Base-by-base conservation (phyloP, 768 basidiomycete species). In the Boletus rex-veris region DNA sequence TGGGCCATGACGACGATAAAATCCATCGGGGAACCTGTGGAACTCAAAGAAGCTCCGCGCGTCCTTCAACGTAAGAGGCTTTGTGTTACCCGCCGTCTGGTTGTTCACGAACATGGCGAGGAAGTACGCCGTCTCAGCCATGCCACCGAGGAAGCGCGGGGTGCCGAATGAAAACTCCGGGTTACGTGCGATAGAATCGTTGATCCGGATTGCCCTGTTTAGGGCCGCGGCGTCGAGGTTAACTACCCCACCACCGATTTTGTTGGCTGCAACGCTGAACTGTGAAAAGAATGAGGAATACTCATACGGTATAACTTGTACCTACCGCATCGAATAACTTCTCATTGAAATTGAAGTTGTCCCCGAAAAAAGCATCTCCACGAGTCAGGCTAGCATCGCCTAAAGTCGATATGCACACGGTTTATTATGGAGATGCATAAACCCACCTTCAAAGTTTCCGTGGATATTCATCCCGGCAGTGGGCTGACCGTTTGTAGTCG, bases 341-440 rank as follows among this genome's bases (percentile, higher is more conserved):
- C 48, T 60, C 64, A 7, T 66, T 66, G 52, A 66, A 63, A n/a
- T 18, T 48, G 15, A 14, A 60, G 40, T 63, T 63, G 45, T 64
- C 16, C 2, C 63, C 61, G 10, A 64, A 66, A 35, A 60, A 63
- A 45, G 19, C 59, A 24, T 64, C 63, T 10, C 42, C 54, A 1
- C 59, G 63, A 4, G 63, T 64, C 15, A 57, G 55, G 45, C 64
- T 63, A 7, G 53, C 57, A 50, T 64, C 64, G 31, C 64, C 64
- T 64, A 35, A 14, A 36, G 35, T 55, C 3, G 14, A 37, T 26
- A 18, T 5, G 33, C 14, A 35, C 33, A 35, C 14, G 12, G 6
- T 35, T 35, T 11, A 4, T 14, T 6, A 14, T 35, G 7, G 3
- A 24, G 33, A 14, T 14, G 33, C 33, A 35, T 10, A 35, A 49